phyloP scores from a whole-genome alignment of 805 yeast genomes.

The Starmerella apis region DNA sequence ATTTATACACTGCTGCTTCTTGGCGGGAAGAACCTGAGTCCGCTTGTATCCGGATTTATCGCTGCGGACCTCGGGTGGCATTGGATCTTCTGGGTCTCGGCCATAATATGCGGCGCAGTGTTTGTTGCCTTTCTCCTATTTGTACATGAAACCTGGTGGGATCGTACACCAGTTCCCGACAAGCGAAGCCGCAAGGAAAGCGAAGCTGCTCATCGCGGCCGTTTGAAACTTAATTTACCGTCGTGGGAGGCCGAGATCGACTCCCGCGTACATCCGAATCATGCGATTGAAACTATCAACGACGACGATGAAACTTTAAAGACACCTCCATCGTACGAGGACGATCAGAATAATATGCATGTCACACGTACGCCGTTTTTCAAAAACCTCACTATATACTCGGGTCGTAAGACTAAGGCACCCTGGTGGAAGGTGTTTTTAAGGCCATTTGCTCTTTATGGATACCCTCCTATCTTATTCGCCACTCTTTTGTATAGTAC shows the following conservation, averaged over 20 bases:
- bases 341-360: background rate
- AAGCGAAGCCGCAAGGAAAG: constrained; percentile 42
- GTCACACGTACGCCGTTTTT: constrained; percentile 26
- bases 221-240: constrained; percentile 21
- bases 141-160: constrained; percentile 60
- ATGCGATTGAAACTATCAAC: background rate
- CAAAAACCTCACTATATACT: constrained; percentile 35
- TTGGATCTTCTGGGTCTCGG: constrained; percentile 52
- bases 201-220: constrained; percentile 37
- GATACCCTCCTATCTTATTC: constrained; percentile 44
- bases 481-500: constrained; percentile 45
- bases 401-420: constrained; percentile 43
- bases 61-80: constrained; percentile 42
- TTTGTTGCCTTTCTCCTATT: constrained; percentile 41
- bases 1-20: constrained; percentile 46
- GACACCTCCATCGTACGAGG: background rate
- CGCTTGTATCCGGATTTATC: constrained; percentile 45
- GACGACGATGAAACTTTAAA: constrained; percentile 1
- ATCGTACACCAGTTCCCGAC: constrained; percentile 43
- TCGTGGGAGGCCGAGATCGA: constrained; percentile 12
- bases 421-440: constrained; percentile 47
- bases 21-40: constrained; percentile 54
- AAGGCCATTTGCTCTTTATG: constrained; percentile 43
- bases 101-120: constrained; percentile 43
- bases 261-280: background rate